A percentile compares a stretch with the other conserved stretches of the same genome.
Evolutionary conservation across 805 yeast species (phyloP).

Genomic region (Candida sithepensis): DNA sequence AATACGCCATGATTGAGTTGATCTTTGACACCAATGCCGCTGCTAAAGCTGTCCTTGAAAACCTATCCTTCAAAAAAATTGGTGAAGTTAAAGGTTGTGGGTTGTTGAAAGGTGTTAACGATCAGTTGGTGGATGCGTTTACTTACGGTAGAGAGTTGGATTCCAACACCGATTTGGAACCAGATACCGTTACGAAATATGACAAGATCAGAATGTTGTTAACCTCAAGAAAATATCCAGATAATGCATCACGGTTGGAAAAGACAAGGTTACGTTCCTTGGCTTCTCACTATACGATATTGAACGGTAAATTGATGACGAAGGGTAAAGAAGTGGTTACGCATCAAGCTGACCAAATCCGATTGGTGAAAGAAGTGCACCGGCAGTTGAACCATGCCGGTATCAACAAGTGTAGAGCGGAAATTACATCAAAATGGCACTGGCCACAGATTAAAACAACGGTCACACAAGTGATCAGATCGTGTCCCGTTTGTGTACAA

Average conservation of each 20-base stretch:
- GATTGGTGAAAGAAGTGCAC: slow-evolving; percentile 71
- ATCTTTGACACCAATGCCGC: slow-evolving; percentile 87
- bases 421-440: slow-evolving; percentile 75
- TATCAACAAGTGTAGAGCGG: slow-evolving; percentile 79
- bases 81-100: slow-evolving; percentile 89
- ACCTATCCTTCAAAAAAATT: slow-evolving; percentile 68
- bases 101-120: slow-evolving; percentile 75
- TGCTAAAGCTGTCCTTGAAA: slow-evolving; percentile 74
- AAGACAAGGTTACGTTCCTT: slow-evolving; percentile 81
- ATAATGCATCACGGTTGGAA: slow-evolving; percentile 74
- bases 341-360: slow-evolving; percentile 69
- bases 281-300: slow-evolving; percentile 71
- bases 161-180: slow-evolving; percentile 34
- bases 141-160: slow-evolving; percentile 81
- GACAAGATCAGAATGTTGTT: slow-evolving; percentile 76
- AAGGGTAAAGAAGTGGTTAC: slow-evolving; percentile 82
- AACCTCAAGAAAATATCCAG: slow-evolving; percentile 84
- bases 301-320: slow-evolving; percentile 68
- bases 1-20: slow-evolving; percentile 76
- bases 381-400: slow-evolving; percentile 65
- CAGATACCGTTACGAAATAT: slow-evolving; percentile 47
- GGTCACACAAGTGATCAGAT: slow-evolving; percentile 71
- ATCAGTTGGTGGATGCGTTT: slow-evolving; percentile 74
- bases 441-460: slow-evolving; percentile 92
- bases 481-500: slow-evolving; percentile 63